phyloP scores from a whole-genome alignment of 192 early-diverging fungal species.

The Backusella liffmaniae region DNA sequence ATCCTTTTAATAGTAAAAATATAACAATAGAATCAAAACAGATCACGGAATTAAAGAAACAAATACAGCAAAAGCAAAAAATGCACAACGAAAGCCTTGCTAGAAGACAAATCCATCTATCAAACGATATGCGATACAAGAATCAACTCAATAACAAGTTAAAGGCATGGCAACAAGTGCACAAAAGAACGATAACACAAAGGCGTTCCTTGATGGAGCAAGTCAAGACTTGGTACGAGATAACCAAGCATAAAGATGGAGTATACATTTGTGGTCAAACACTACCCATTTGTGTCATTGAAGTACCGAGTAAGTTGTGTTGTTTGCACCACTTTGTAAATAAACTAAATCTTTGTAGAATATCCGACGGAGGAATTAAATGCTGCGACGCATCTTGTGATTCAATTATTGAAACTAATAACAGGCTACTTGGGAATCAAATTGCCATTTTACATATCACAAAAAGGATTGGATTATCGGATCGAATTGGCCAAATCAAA shows the following conservation, averaged over 20 bases:
- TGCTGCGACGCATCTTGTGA: constrained; percentile 51
- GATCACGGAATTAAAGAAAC: constrained; percentile 5
- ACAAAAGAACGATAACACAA: constrained; percentile 40
- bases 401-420: constrained; percentile 47
- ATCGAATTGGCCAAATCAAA: background rate
- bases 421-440: constrained; percentile 54
- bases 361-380: constrained; percentile 48
- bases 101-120: background rate
- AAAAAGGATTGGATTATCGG: background rate
- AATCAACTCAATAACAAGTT: background rate
- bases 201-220: constrained; percentile 50
- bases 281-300: constrained; percentile 23
- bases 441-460: constrained; percentile 41
- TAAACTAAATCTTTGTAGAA: constrained; percentile 4
- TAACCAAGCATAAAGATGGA: constrained; percentile 30
- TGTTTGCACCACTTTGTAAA: background rate
- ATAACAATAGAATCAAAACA: background rate
- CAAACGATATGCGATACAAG: background rate
- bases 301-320: constrained; percentile 29
- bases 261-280: constrained; percentile 20
- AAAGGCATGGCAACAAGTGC: constrained; percentile 38
- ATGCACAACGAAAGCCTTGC: background rate
- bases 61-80: constrained; percentile 1
- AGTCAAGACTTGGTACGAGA: constrained; percentile 50
- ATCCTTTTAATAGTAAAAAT: background rate